Evolutionary conservation across 768 basidiomycete species (phyloP).

Genomic region (button mushroom (Agaricus bisporus)): DNA sequence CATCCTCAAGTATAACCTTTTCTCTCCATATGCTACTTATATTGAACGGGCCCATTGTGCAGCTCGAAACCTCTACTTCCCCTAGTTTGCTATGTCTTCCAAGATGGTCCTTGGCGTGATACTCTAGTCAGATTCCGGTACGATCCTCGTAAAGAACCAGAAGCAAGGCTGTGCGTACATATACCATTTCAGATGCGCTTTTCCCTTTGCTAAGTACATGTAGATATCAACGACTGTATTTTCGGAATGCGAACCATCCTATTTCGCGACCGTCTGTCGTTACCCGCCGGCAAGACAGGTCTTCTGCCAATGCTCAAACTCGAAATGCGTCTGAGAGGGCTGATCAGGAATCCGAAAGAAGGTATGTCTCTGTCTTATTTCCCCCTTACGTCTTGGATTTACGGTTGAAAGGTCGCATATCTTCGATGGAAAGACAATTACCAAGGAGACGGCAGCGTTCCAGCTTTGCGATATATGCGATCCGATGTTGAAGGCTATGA

Average conservation of each 20-base stretch:
- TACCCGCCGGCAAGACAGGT: conserved; percentile 55
- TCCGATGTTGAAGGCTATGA: conserved; percentile 75
- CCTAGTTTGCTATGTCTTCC: conserved; percentile 79
- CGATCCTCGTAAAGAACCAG: conserved; percentile 74
- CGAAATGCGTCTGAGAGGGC: conserved; percentile 32
- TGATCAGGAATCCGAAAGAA: conserved; percentile 29
- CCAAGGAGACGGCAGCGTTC: conserved; percentile 86
- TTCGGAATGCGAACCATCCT: conserved; percentile 82
- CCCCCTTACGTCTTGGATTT: conserved; percentile 7
- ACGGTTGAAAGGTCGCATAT: conserved; percentile 60
- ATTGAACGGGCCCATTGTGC: neutral
- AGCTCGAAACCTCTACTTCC: conserved; percentile 83
- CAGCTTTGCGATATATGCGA: conserved; percentile 92
- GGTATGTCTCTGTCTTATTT: conserved; percentile 22
- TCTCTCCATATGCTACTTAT: neutral
- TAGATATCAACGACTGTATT: conserved; percentile 90
- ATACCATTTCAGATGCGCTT: neutral
- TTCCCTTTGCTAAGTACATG: neutral
- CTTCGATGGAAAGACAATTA: conserved; percentile 79
- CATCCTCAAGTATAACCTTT: conserved; percentile 58
- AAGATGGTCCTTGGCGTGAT: conserved; percentile 93
- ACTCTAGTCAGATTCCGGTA: conserved; percentile 82
- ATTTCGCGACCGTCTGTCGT: conserved; percentile 74
- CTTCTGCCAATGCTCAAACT: conserved; percentile 33
- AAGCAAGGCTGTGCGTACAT: conserved; percentile 66